A percentile compares a stretch with the other conserved stretches of the same genome.
phyloP scores from a whole-genome alignment of 163 green algal genomes.

The Picocystis sp. region DNA sequence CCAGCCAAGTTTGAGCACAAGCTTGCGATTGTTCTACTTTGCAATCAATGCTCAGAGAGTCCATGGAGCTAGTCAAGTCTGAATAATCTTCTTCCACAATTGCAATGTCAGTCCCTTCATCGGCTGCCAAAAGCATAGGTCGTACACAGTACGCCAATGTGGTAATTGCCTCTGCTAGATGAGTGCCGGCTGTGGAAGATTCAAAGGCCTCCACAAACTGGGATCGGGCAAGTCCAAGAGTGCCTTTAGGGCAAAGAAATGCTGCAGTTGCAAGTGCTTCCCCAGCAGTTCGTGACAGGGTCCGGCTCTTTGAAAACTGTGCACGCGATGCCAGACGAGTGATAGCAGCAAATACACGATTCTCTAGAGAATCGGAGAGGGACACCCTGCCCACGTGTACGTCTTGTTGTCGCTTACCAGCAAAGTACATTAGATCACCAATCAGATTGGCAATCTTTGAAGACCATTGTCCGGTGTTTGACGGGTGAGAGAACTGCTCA shows the following conservation, averaged over 20 bases:
- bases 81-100: too few species aligned
- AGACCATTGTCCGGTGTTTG: slow-evolving; percentile 25
- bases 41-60: too few species aligned
- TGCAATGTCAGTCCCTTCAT: too few species aligned
- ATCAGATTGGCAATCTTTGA: too few species aligned
- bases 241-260: slow-evolving; percentile 38
- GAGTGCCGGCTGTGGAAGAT: slow-evolving; percentile 46
- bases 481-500: slow-evolving; percentile 81
- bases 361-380: too few species aligned
- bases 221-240: slow-evolving; percentile 56
- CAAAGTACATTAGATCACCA: too few species aligned
- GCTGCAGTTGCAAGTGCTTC: slow-evolving; percentile 26
- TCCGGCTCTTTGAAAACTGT: slow-evolving; percentile 58
- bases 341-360: slow-evolving; percentile 6
- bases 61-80: too few species aligned
- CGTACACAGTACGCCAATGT: slow-evolving; percentile 51
- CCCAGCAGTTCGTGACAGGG: slow-evolving; percentile 20
- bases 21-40: too few species aligned
- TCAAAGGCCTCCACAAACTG: slow-evolving; percentile 59
- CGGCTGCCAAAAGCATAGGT: slow-evolving; percentile 58
- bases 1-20: slow-evolving; percentile 19
- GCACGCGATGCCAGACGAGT: slow-evolving; percentile 40
- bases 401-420: too few species aligned
- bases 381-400: too few species aligned
- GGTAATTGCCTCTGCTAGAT: slow-evolving; percentile 37